phyloP scores from a whole-genome alignment of 2,329 filamentous ascomycete species.

The Nemania bipapillata region DNA sequence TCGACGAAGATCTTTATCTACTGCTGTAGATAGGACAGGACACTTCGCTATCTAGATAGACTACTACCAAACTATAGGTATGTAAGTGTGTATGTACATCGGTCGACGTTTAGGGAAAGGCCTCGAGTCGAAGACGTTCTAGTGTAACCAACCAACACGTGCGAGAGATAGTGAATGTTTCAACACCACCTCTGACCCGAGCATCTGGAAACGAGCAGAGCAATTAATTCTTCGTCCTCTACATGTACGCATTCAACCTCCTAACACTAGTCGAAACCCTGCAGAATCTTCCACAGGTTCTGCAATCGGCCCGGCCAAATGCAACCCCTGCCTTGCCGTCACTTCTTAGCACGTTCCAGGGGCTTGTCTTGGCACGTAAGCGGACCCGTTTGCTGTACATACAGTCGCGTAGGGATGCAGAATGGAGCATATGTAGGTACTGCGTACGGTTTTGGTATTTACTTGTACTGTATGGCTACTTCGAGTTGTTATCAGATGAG shows the following conservation, averaged over 20 bases:
- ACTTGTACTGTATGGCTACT: constrained; percentile 31
- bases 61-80: too few species aligned
- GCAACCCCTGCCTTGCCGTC: constrained; percentile 14
- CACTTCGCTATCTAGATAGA: background rate
- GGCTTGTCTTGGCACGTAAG: constrained; percentile 16
- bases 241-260: background rate
- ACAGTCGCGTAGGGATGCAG: constrained; percentile 14
- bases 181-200: constrained; percentile 22
- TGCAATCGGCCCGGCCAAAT: constrained; percentile 37
- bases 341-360: constrained; percentile 10
- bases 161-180: constrained; percentile 1
- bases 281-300: constrained; percentile 16
- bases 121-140: background rate
- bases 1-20: constrained; percentile 11
- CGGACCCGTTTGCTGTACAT: constrained; percentile 9
- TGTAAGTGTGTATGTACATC: constrained; percentile 4
- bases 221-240: constrained; percentile 3
- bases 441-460: background rate
- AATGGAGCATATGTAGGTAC: constrained; percentile 2
- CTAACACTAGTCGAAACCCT: constrained; percentile 11
- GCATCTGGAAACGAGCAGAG: constrained; percentile 31
- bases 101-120: background rate
- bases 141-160: constrained; percentile 19
- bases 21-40: background rate
- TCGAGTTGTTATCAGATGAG: constrained; percentile 8